phyloP scores from a whole-genome alignment of 108 stramenopile species.

The Fistulifera pelliculosa region DNA sequence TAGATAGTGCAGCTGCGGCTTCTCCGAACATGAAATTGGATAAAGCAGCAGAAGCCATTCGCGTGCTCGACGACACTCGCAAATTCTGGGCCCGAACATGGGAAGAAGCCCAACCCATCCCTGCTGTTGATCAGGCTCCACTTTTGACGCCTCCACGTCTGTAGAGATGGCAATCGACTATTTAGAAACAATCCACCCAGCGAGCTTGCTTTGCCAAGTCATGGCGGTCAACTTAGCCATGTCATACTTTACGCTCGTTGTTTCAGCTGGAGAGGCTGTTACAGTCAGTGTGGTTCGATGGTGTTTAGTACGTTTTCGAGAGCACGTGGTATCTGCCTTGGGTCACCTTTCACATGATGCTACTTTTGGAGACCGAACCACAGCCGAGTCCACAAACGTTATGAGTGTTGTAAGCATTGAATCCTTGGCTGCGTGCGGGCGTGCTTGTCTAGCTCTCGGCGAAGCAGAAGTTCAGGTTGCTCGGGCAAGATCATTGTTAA shows the following conservation, averaged over 20 bases:
- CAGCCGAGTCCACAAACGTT: not conserved
- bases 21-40: constrained; percentile 16
- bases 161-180: constrained; percentile 74
- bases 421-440: constrained; percentile 65
- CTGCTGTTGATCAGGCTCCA: constrained; percentile 68
- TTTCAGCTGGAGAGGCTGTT: constrained; percentile 40
- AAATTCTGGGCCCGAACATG: constrained; percentile 76
- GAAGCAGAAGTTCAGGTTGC: constrained; percentile 61
- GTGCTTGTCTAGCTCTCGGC: constrained; percentile 56
- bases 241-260: constrained; percentile 54
- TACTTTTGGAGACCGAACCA: constrained; percentile 9
- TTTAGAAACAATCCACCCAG: constrained; percentile 80
- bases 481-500: constrained; percentile 51
- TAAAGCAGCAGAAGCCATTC: constrained; percentile 61
- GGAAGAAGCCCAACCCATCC: constrained; percentile 52
- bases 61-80: constrained; percentile 47
- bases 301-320: constrained; percentile 30
- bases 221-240: constrained; percentile 67
- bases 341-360: constrained; percentile 56
- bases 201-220: constrained; percentile 64
- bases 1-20: not conserved
- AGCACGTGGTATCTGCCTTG: constrained; percentile 45
- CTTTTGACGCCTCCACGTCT: constrained; percentile 65
- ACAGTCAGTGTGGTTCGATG: constrained; percentile 35
- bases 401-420: constrained; percentile 32